A percentile compares a stretch with the other conserved stretches of the same genome.
Conservation (phyloP, 805 yeast species). For the Candida koratica region DNA sequence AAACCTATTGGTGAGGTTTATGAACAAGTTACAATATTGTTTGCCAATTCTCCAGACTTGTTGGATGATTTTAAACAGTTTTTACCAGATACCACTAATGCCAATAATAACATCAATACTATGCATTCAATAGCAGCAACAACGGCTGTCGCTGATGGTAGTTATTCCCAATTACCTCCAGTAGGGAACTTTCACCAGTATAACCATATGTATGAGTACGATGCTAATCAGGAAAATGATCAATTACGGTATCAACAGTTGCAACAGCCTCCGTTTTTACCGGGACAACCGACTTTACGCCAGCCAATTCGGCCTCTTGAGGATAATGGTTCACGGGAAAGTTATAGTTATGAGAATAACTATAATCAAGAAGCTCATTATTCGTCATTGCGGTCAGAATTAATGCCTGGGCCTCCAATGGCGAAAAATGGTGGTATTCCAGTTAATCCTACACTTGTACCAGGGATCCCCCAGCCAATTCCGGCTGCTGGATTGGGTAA, state of each 20-base stretch:
- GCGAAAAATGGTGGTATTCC: slow-evolving; percentile 23
- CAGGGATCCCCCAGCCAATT: slow-evolving; percentile 83
- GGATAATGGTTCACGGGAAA: slow-evolving; percentile 27
- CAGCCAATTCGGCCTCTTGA: slow-evolving; percentile 5
- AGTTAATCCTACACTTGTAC: slow-evolving; percentile 65
- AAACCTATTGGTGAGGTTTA: slow-evolving; percentile 94
- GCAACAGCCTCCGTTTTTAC: background rate
- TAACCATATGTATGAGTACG: slow-evolving; percentile 2
- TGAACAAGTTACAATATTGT: slow-evolving; percentile 83
- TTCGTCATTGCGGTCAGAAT: slow-evolving; percentile 43
- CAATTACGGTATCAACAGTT: slow-evolving; percentile 1
- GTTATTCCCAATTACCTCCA: slow-evolving; percentile 67
- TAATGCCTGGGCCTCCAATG: slow-evolving; percentile 17
- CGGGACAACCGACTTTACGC: background rate
- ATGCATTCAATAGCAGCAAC: slow-evolving; percentile 38
- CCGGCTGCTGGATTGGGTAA: slow-evolving; percentile 43
- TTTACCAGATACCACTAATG: slow-evolving; percentile 72
- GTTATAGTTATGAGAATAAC: slow-evolving; percentile 28
- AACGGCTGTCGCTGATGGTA: slow-evolving; percentile 25
- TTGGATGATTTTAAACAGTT: slow-evolving; percentile 93
- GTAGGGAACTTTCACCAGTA: slow-evolving; percentile 70
- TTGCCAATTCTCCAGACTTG: slow-evolving; percentile 90
- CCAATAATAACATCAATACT: slow-evolving; percentile 18
- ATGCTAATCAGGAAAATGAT: background rate
- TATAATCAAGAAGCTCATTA: slow-evolving; percentile 42